phyloP scores from a whole-genome alignment of 2,329 filamentous ascomycete species.

The Aspergillus glaucus region DNA sequence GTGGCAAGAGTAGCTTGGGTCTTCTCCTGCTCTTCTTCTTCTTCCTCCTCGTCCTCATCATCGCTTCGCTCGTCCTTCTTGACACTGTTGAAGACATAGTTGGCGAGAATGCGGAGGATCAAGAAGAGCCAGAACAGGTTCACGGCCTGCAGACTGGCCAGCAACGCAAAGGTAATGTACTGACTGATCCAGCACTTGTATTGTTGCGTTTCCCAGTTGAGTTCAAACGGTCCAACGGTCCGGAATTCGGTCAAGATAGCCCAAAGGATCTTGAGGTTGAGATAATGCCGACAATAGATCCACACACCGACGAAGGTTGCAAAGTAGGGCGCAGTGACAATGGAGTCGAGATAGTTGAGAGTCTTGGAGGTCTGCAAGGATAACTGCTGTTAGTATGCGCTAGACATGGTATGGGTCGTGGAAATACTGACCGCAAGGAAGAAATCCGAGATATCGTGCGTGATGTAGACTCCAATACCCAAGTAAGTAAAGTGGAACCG shows the following conservation, averaged over 20 bases:
- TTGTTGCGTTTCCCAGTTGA: constrained; percentile 45
- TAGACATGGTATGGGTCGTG: neutral
- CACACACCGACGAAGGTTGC: constrained; percentile 72
- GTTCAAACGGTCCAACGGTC: constrained; percentile 41
- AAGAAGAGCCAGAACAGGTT: constrained; percentile 44
- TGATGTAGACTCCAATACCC: constrained; percentile 86
- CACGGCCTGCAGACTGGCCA: constrained; percentile 40
- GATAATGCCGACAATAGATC: constrained; percentile 82
- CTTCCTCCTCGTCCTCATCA: constrained; percentile 39
- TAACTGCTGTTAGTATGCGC: neutral
- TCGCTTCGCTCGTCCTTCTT: constrained; percentile 41
- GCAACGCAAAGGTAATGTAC: constrained; percentile 40
- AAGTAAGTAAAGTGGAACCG: constrained; percentile 97
- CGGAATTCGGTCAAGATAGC: constrained; percentile 42
- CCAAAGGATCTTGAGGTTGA: constrained; percentile 45
- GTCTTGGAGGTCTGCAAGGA: constrained; percentile 69
- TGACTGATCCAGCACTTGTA: constrained; percentile 46
- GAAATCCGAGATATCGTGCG: constrained; percentile 90
- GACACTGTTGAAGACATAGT: constrained; percentile 36
- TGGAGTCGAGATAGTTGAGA: constrained; percentile 80
- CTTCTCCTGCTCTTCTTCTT: constrained; percentile 20
- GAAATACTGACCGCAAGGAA: constrained; percentile 67
- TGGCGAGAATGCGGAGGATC: constrained; percentile 39
- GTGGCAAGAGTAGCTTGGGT: constrained; percentile 22
- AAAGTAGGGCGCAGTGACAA: constrained; percentile 78